Conservation (phyloP, 768 basidiomycete genomes). For the Kwoniella europaea region DNA sequence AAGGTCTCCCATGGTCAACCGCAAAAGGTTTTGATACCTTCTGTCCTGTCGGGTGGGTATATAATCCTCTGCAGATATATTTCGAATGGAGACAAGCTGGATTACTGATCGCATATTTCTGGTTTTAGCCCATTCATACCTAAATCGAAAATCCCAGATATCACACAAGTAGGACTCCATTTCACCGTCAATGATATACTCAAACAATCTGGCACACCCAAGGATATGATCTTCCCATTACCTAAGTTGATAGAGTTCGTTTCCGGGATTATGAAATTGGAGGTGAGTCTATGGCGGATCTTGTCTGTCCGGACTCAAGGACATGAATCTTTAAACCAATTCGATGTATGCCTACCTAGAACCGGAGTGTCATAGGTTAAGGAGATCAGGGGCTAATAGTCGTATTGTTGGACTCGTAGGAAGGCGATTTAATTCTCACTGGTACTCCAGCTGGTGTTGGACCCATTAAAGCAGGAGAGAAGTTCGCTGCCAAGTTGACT, state of each 20-base stretch:
- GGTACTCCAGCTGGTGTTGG: constrained; percentile 88
- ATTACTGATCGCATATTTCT: not conserved
- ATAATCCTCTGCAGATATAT: not conserved
- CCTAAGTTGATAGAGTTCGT: constrained; percentile 85
- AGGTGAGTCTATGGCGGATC: constrained; percentile 63
- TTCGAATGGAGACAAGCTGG: not conserved
- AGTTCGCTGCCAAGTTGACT: constrained; percentile 72
- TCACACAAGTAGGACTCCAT: constrained; percentile 75
- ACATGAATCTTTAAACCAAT: not conserved
- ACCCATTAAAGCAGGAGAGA: constrained; percentile 74
- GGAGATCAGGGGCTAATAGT: no score
- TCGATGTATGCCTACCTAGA: no score
- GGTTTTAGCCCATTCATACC: constrained; percentile 76
- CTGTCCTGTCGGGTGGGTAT: constrained; percentile 78
- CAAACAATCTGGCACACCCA: constrained; percentile 83
- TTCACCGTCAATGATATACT: constrained; percentile 82
- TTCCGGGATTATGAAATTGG: constrained; percentile 95
- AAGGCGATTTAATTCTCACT: constrained; percentile 87
- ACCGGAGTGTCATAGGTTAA: no score
- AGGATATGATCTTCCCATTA: constrained; percentile 90
- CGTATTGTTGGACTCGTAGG: constrained; percentile 61
- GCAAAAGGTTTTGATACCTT: constrained; percentile 98
- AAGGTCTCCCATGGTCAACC: constrained; percentile 95
- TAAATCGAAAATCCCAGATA: constrained; percentile 69
- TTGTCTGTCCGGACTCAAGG: not conserved